These are phyloP conservation scores for Ophiostoma sp. DNA, from an alignment of 2,329 filamentous ascomycete genomes.

Conservation along the genomic window DNA sequence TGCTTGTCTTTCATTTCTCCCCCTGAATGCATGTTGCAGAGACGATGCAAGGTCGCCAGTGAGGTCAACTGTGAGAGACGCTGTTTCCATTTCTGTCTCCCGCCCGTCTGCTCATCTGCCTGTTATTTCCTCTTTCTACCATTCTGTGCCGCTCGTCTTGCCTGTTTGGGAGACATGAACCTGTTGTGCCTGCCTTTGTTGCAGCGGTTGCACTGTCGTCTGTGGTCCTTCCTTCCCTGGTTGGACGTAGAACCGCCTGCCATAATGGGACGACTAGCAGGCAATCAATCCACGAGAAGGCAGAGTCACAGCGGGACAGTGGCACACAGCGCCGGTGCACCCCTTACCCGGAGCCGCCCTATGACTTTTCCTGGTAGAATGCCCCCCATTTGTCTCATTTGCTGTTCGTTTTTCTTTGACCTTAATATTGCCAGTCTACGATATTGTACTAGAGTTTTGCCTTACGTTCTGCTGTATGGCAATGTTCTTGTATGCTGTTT, in stretches of 20 bases:
- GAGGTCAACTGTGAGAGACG: background rate
- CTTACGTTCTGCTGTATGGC: background rate
- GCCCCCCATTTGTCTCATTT: background rate
- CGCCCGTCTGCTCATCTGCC: background rate
- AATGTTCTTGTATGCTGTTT: background rate
- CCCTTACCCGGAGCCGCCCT: background rate
- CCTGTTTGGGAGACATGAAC: conserved; percentile 1
- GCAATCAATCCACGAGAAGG: background rate
- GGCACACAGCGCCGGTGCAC: background rate
- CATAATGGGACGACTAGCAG: background rate
- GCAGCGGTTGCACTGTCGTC: background rate
- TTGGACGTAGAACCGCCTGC: conserved; percentile 1
- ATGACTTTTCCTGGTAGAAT: background rate
- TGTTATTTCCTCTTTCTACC: conserved; percentile 20
- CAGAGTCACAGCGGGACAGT: background rate
- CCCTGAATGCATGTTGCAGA: background rate
- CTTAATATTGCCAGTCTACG: background rate
- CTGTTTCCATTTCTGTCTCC: background rate
- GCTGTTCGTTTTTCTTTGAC: background rate
- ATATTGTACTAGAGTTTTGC: background rate
- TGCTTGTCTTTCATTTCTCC: background rate
- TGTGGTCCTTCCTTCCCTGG: background rate
- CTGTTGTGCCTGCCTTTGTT: background rate
- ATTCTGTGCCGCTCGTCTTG: background rate
- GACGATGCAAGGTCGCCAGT: background rate